Base-by-base conservation (phyloP, 352 stramenopile species). In the Thraustochytrium sp. region DNA sequence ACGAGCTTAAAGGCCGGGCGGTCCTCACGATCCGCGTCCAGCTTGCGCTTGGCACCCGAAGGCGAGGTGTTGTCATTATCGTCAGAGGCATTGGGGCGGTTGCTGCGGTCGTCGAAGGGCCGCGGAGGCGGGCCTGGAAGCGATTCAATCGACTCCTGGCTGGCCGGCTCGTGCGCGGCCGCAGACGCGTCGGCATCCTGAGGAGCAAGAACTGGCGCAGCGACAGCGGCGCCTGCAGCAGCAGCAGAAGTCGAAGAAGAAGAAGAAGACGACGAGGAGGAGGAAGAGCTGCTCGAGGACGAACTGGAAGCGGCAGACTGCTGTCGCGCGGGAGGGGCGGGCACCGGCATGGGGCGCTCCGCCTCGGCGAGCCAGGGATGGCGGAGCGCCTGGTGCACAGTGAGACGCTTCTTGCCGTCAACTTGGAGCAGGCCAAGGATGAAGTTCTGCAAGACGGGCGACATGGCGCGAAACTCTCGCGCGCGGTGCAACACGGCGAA, bases 291-390 rank as follows among this genome's bases (percentile, higher is more conserved):
- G n/a, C n/a, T n/a, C n/a, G n/a, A n/a, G n/a, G n/a, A n/a, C n/a
- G n/a, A n/a, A n/a, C 48, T 55, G 18, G 48, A 55, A 55, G 48
- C 48, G n/a, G n/a, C n/a, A n/a, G n/a, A n/a, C n/a, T n/a, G n/a
- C n/a, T n/a, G n/a, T n/a, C n/a, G n/a, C n/a, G n/a, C n/a, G n/a
- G n/a, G n/a, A n/a, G 59, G 26, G 26, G 46, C 46, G 4, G 59
- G 59, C 3, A 26, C 21, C 8, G 59, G 26, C 40, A 44, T 49
- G 36, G 59, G n/a, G 46, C 11, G 36, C 13, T 49, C 11, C 18
- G 29, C 34, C 34, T 55, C 21, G n/a, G 31, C 11, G 29, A 94
- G 88, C 91, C 90, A 96, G 18, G 90, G 87, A 75, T 96, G 92
- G 4, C 77, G 77, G 1, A 96, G 87, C 0, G 92, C 92, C 63